phyloP scores from a whole-genome alignment of 345 rosid genomes.

The Noccaea bulbosa region DNA sequence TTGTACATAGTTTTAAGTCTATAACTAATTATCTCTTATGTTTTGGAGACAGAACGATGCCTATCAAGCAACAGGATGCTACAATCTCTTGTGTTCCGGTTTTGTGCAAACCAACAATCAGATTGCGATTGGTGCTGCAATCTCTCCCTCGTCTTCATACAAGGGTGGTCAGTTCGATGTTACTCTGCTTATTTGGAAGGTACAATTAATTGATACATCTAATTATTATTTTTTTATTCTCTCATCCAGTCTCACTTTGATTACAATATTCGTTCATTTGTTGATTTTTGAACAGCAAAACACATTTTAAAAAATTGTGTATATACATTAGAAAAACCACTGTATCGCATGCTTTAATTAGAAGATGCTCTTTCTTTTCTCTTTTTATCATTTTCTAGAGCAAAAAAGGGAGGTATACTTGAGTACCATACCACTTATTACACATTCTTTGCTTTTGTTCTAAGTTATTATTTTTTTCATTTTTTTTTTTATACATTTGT shows the following conservation, averaged over 20 bases:
- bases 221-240: background rate
- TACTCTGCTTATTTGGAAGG: slow-evolving; percentile 95
- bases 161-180: slow-evolving; percentile 92
- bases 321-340: background rate
- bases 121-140: slow-evolving; percentile 96
- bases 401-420: slow-evolving; percentile 34
- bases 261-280: slow-evolving; percentile 15
- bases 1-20: background rate
- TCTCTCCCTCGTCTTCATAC: slow-evolving; percentile 88
- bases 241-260: background rate
- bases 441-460: slow-evolving; percentile 40
- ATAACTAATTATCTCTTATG: slow-evolving; percentile 6
- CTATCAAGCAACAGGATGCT: slow-evolving; percentile 97
- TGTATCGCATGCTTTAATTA: slow-evolving; percentile 31
- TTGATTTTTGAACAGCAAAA: background rate
- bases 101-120: slow-evolving; percentile 89
- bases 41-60: slow-evolving; percentile 69
- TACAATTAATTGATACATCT: slow-evolving; percentile 34
- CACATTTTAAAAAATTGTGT: background rate
- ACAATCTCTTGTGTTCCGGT: slow-evolving; percentile 93
- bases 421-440: slow-evolving; percentile 47
- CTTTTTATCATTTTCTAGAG: slow-evolving; percentile 23
- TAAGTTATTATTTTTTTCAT: slow-evolving; percentile 34
- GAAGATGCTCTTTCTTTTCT: slow-evolving; percentile 31
- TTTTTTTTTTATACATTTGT: slow-evolving; percentile 40